Evolutionary conservation across 2,329 filamentous ascomycete genomes (phyloP).

Genomic region (Alternaria brassicae): DNA sequence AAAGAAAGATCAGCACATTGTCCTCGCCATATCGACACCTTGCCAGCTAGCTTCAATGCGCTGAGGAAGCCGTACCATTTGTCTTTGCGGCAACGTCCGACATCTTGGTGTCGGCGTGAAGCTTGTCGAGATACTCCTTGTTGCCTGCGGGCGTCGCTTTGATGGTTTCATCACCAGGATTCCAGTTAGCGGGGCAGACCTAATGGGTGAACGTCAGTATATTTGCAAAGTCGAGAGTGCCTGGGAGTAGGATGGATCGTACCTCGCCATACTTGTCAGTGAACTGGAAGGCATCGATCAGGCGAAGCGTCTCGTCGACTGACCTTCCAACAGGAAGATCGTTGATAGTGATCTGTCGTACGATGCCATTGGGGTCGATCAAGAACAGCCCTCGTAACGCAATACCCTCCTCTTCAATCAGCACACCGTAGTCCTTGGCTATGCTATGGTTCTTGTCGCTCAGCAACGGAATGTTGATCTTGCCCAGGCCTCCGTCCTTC

Average conservation of each 20-base stretch:
- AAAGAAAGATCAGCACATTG: slow-evolving; percentile 7
- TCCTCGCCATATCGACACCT: not conserved
- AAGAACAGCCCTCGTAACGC: slow-evolving; percentile 70
- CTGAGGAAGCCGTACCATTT: slow-evolving; percentile 35
- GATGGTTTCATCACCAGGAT: slow-evolving; percentile 50
- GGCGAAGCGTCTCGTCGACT: slow-evolving; percentile 68
- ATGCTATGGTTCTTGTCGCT: slow-evolving; percentile 68
- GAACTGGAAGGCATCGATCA: slow-evolving; percentile 60
- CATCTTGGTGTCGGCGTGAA: slow-evolving; percentile 48
- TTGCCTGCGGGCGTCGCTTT: slow-evolving; percentile 51
- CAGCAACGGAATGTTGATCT: slow-evolving; percentile 67
- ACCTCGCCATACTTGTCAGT: slow-evolving; percentile 54
- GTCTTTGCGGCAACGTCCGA: slow-evolving; percentile 32
- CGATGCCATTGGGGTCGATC: slow-evolving; percentile 68
- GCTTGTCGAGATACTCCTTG: slow-evolving; percentile 49
- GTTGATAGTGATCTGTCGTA: slow-evolving; percentile 70
- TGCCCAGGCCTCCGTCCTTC: slow-evolving; percentile 68
- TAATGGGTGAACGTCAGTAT: slow-evolving; percentile 10
- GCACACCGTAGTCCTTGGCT: slow-evolving; percentile 67
- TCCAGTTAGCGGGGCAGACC: slow-evolving; percentile 55
- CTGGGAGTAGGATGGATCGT: not conserved
- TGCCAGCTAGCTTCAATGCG: not conserved
- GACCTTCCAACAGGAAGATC: slow-evolving; percentile 69
- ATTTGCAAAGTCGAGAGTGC: not conserved
- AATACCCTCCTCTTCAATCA: slow-evolving; percentile 69